A percentile compares a stretch with the other conserved stretches of the same genome.
Evolutionary conservation across 2,329 filamentous ascomycete species (phyloP).

Genomic region (Annulohypoxylon truncatum): DNA sequence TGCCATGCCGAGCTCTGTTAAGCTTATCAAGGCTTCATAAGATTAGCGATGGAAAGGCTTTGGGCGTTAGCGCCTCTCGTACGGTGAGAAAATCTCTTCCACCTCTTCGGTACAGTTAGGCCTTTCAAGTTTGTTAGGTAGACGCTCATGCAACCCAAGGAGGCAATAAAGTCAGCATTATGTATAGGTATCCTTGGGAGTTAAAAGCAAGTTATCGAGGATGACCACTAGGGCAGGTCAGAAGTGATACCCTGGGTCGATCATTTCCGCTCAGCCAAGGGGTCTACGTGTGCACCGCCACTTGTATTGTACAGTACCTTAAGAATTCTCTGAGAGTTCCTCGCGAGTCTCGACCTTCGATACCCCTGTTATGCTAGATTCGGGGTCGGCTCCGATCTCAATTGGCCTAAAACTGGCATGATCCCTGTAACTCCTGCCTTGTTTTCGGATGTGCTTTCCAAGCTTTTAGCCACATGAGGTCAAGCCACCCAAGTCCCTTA

Average conservation of each 20-base stretch:
- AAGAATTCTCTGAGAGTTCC: constrained; percentile 16
- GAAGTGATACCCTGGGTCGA: constrained; percentile 30
- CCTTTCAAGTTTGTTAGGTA: constrained; percentile 10
- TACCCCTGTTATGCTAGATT: constrained; percentile 32
- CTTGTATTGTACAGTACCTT: constrained; percentile 28
- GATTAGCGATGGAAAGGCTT: constrained; percentile 26
- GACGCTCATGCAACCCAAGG: constrained; percentile 4
- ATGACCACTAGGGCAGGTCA: constrained; percentile 18
- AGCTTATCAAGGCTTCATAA: constrained; percentile 20
- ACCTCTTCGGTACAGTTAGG: neutral
- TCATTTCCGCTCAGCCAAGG: constrained; percentile 39
- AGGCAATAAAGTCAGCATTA: constrained; percentile 9
- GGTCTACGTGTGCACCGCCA: constrained; percentile 49
- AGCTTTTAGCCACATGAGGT: constrained; percentile 48
- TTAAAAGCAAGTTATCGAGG: constrained; percentile 13
- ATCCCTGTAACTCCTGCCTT: constrained; percentile 43
- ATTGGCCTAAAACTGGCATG: constrained; percentile 31
- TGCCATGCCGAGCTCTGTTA: constrained; percentile 18
- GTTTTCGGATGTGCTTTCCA: constrained; percentile 43
- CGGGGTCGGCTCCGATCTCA: constrained; percentile 31
- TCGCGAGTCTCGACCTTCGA: neutral
- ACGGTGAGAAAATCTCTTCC: neutral
- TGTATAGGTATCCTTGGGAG: neutral
- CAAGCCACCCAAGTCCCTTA: constrained; percentile 49
- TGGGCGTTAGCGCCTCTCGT: constrained; percentile 14